Evolutionary conservation across 2,329 filamentous ascomycete genomes (phyloP), one percentile per base, ranked within the genome.

Genomic region (Helotiales sp.): DNA sequence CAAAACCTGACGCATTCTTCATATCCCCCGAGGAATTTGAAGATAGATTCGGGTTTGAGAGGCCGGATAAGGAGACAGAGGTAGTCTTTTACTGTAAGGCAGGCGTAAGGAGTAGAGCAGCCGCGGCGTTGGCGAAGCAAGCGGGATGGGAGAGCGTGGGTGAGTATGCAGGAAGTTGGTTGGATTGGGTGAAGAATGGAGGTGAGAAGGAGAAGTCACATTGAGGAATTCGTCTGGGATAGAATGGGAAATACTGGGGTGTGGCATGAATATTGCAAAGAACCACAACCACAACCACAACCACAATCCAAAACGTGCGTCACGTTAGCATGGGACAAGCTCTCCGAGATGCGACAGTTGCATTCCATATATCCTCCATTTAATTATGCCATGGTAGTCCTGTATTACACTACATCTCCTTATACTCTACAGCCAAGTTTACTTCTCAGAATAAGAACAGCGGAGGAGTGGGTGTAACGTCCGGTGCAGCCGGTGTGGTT

Each of bases 21-120:
- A 81, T 97, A 7, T 72, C 80, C 0, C 79, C 81, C 0, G 88
- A 90, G 12, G 92, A 96, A 63, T 98, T 98, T 70, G 83, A 89
- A 70, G 90, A 91, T 59, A 77, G 87, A 15, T 93, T 91, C 73
- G 93, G 91, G 3, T 96, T 89, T 69, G 76, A 80, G 58, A 89
- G 90, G 60, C 93, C 88, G 0, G 67, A 68, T 2, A 77, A 77
- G 59, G 79, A 83, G 44, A 72, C 74, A 30, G 78, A 83, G 63
- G 72, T 96, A 13, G 81, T 98, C 3, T 95, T 98, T 69, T 98
- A 96, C 74, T 99, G 95, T 76, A 96, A 91, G 77, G 87, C 93
- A 0, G 95, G 95, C 2, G 90, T 98, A 63, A 81, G 95, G 70
- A 91, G 90, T 66, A 79, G 81, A 46, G 84, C 89, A 0, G 93